A percentile compares a stretch with the other conserved stretches of the same genome.
Evolutionary conservation across 2,329 filamentous ascomycete genomes (phyloP).

Genomic region (Pyrenophora tritici-repentis): DNA sequence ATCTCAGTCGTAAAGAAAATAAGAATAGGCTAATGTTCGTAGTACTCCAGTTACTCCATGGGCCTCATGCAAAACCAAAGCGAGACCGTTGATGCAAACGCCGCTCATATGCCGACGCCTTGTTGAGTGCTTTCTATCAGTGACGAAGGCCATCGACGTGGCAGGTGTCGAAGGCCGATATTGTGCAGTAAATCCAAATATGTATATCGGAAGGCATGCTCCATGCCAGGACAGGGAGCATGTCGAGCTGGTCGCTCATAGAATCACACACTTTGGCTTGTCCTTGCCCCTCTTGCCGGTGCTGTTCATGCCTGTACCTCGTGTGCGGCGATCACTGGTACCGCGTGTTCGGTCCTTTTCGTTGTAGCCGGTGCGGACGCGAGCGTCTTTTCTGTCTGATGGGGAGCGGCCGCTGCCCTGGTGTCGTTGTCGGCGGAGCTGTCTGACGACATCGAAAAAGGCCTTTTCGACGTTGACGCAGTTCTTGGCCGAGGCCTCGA

Average conservation of each 20-base stretch:
- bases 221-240: slow-evolving; percentile 7
- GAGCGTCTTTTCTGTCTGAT: slow-evolving; percentile 22
- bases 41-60: slow-evolving; percentile 40
- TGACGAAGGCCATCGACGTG: slow-evolving; percentile 29
- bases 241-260: slow-evolving; percentile 24
- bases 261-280: slow-evolving; percentile 44
- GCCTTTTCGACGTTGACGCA: slow-evolving; percentile 98
- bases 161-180: slow-evolving; percentile 34
- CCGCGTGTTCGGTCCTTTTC: slow-evolving; percentile 27
- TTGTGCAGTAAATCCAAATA: slow-evolving; percentile 34
- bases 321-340: slow-evolving; percentile 17
- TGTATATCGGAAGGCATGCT: slow-evolving; percentile 20
- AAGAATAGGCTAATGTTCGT: slow-evolving; percentile 21
- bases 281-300: slow-evolving; percentile 26
- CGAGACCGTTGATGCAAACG: slow-evolving; percentile 43
- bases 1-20: slow-evolving; percentile 20
- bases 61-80: slow-evolving; percentile 37
- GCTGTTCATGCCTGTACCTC: slow-evolving; percentile 18
- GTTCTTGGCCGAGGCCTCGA: slow-evolving; percentile 96
- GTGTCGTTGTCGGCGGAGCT: slow-evolving; percentile 82
- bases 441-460: slow-evolving; percentile 95
- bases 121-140: slow-evolving; percentile 39
- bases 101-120: slow-evolving; percentile 46
- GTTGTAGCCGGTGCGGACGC: slow-evolving; percentile 18
- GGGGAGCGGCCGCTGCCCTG: slow-evolving; percentile 30